Evolutionary conservation across 2,329 filamentous ascomycete genomes (phyloP), one percentile per base, ranked within the genome.

Genomic region (Bisporella sp.): DNA sequence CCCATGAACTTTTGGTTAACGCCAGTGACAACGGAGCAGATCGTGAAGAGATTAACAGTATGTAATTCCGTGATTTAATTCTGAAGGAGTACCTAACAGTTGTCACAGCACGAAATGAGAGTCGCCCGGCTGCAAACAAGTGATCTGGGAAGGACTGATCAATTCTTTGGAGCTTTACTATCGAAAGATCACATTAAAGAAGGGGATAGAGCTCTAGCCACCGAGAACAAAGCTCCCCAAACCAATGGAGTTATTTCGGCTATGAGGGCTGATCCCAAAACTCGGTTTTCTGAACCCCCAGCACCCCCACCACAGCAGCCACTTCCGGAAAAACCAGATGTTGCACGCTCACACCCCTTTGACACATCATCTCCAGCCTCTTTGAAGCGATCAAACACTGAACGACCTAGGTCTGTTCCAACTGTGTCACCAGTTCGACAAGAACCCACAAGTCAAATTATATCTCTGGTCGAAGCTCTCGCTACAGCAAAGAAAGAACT

Each of bases 231-330:
- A 50, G 64, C 67, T 9, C 66, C 70, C 30, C 71, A 72, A 53
- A 57, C 71, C n/a, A 76, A 74, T 53, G 72, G 71, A 45, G 66
- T 68, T 32, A 67, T 68, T 6, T 71, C 73, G 56, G 67, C 71
- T 51, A 69, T 73, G 44, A 85, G 89, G 57, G 71, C 82, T 21
- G 90, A 96, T 62, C 73, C 84, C 40, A 92, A 93, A 61, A 81
- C 87, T 4, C 81, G 90, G 47, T 97, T 96, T 66, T 93, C 89
- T 1, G 91, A 96, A 51, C 92, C 92, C 46, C 92, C 92, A 4
- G 92, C 91, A 28, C 92, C 92, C 6, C 92, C 92, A 30, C 92
- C 92, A 31, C 90, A 95, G 59, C 91, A 95, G 60, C 92, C 92
- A 11, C 73, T 97, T 5, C 92, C 92, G 1, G 91, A 96, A 65